Evolutionary conservation across 495 filamentous ascomycete species (phyloP).

Genomic region (Hypoxylon intermedium): DNA sequence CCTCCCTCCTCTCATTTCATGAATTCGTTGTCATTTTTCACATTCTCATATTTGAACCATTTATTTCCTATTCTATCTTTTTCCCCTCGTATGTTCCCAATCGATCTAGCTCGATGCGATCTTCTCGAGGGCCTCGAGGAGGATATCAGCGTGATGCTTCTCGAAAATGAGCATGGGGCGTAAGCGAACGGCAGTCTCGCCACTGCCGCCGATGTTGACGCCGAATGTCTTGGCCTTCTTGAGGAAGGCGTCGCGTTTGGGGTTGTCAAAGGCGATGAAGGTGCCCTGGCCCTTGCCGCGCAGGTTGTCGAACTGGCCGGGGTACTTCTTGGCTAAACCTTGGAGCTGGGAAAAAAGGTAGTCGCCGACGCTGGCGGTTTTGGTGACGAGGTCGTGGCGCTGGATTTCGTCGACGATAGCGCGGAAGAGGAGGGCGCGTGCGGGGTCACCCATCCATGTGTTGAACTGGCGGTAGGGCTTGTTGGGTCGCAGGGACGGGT

Average conservation of each 20-base stretch:
- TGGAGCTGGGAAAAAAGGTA: slow-evolving; percentile 81
- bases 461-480: slow-evolving; percentile 99
- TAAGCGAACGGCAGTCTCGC: slow-evolving; percentile 79
- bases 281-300: slow-evolving; percentile 94
- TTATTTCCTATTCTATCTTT: neutral
- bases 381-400: slow-evolving; percentile 75
- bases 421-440: slow-evolving; percentile 86
- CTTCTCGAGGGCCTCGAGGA: slow-evolving; percentile 71
- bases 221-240: slow-evolving; percentile 81
- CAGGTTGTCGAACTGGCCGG: slow-evolving; percentile 84
- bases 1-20: neutral
- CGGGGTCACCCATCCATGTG: slow-evolving; percentile 99
- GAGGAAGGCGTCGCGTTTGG: slow-evolving; percentile 83
- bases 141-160: slow-evolving; percentile 79
- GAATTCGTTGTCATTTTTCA: no score
- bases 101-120: slow-evolving; percentile 54
- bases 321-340: slow-evolving; percentile 74
- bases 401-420: slow-evolving; percentile 92
- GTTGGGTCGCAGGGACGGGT: slow-evolving; percentile 88
- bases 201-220: slow-evolving; percentile 92
- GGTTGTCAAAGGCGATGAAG: slow-evolving; percentile 95
- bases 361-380: slow-evolving; percentile 81
- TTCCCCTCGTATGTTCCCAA: neutral
- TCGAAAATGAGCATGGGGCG: slow-evolving; percentile 97
- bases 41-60: no score